Evolutionary conservation across 2,329 filamentous ascomycete species (phyloP).

Genomic region (Alternaria gansuensis): DNA sequence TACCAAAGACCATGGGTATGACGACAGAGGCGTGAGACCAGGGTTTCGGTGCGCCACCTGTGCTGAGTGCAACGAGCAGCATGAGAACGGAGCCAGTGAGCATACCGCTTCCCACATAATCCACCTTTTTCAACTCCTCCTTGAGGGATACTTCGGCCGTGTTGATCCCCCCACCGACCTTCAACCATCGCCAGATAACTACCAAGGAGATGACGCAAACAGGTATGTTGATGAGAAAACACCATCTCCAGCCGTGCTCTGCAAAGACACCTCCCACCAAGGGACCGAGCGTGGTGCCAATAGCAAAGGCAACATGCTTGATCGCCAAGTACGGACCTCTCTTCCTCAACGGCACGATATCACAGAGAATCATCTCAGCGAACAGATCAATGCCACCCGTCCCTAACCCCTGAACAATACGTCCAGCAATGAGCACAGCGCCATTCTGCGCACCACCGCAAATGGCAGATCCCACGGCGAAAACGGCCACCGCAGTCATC

Average conservation of each 20-base stretch:
- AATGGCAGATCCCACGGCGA: conserved; percentile 63
- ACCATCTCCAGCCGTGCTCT: conserved; percentile 57
- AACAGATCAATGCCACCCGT: conserved; percentile 59
- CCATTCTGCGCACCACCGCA: conserved; percentile 58
- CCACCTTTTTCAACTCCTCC: conserved; percentile 42
- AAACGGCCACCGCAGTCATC: conserved; percentile 55
- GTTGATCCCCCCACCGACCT: conserved; percentile 30
- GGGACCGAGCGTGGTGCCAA: conserved; percentile 43
- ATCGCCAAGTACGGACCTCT: conserved; percentile 55
- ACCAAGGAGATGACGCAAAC: conserved; percentile 41
- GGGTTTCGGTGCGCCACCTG: conserved; percentile 54
- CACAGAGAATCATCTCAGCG: conserved; percentile 60
- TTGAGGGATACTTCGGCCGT: conserved; percentile 22
- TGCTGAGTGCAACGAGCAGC: conserved; percentile 58
- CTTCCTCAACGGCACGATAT: conserved; percentile 60
- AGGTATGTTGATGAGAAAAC: conserved; percentile 55
- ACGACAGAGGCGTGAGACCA: conserved; percentile 57
- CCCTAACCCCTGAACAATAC: conserved; percentile 64
- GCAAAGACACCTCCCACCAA: conserved; percentile 47
- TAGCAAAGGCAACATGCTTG: conserved; percentile 37
- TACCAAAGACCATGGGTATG: conserved; percentile 57
- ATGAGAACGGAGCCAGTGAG: conserved; percentile 54
- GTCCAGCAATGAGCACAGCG: conserved; percentile 63
- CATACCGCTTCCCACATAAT: conserved; percentile 58
- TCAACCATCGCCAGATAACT: conserved; percentile 47